These are phyloP conservation scores for Suillus paluster DNA, from an alignment of 768 basidiomycete species.

Conservation along the genomic window DNA sequence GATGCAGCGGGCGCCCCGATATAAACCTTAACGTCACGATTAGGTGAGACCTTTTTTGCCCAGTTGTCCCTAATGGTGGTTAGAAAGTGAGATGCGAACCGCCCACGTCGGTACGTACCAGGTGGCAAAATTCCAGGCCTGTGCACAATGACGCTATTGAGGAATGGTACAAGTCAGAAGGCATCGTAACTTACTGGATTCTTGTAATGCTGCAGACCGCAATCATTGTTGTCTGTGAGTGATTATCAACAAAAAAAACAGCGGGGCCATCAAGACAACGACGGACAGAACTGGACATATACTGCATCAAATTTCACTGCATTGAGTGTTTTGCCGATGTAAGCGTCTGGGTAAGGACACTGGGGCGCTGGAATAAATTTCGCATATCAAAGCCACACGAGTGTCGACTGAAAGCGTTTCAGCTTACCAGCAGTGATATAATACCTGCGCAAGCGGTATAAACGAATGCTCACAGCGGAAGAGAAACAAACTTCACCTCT, in stretches of 20 bases:
- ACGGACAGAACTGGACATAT: slow-evolving; percentile 53
- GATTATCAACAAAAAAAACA: slow-evolving; percentile 19
- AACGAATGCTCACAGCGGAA: background rate
- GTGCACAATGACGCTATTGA: background rate
- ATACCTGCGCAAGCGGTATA: slow-evolving; percentile 33
- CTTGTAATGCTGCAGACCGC: background rate
- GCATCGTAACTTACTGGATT: slow-evolving; percentile 6
- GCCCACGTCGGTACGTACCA: slow-evolving; percentile 25
- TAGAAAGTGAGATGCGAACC: slow-evolving; percentile 14
- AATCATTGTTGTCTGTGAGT: slow-evolving; percentile 5
- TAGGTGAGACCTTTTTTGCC: slow-evolving; percentile 37
- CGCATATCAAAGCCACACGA: background rate
- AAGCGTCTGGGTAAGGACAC: slow-evolving; percentile 53
- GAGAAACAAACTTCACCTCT: slow-evolving; percentile 20
- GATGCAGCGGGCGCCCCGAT: slow-evolving; percentile 50
- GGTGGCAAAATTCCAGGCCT: slow-evolving; percentile 48
- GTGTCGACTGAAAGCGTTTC: background rate
- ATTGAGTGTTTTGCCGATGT: slow-evolving; percentile 47
- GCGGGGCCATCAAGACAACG: background rate
- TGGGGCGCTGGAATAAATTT: slow-evolving; percentile 36
- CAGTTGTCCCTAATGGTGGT: slow-evolving; percentile 45
- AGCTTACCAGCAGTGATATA: slow-evolving; percentile 46
- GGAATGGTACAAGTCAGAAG: background rate
- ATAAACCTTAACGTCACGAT: slow-evolving; percentile 42
- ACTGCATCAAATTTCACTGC: slow-evolving; percentile 51